Evolutionary conservation across 2,329 filamentous ascomycete genomes (phyloP).

Genomic region (Elsinoe ampelina): DNA sequence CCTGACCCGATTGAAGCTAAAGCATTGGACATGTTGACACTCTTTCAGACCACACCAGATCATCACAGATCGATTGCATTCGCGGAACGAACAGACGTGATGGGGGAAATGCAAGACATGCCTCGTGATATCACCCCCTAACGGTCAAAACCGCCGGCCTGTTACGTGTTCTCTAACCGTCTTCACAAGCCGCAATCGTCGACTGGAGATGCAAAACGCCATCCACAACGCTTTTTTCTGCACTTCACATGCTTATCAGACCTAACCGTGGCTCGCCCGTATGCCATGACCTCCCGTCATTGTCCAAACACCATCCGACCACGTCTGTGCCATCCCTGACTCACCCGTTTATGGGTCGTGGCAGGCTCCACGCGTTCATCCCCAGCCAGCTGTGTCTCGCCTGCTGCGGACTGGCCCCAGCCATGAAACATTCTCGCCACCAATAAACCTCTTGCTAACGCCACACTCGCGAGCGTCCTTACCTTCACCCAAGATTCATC

Average conservation of each 20-base stretch:
- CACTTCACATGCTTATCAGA: slow-evolving; percentile 7
- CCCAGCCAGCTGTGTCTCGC: not conserved
- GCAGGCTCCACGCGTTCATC: slow-evolving; percentile 5
- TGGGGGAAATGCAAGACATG: not conserved
- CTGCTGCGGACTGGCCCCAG: not conserved
- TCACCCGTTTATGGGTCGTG: not conserved
- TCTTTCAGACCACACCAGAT: not conserved
- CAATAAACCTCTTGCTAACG: not conserved
- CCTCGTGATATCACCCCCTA: slow-evolving; percentile 5
- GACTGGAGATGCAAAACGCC: not conserved
- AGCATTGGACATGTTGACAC: not conserved
- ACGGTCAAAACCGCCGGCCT: not conserved
- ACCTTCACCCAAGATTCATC: not conserved
- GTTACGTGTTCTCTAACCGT: slow-evolving; percentile 3
- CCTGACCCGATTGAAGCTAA: not conserved
- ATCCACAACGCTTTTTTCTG: not conserved
- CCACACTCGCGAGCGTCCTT: not conserved
- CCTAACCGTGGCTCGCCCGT: not conserved
- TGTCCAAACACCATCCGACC: not conserved
- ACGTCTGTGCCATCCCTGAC: slow-evolving; percentile 1
- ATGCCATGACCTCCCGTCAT: not conserved
- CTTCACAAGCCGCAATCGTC: not conserved
- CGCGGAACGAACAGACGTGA: not conserved
- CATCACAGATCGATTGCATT: not conserved
- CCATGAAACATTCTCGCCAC: not conserved